phyloP scores from a whole-genome alignment of 345 rosid genomes.

The Atalantia buxifolia region DNA sequence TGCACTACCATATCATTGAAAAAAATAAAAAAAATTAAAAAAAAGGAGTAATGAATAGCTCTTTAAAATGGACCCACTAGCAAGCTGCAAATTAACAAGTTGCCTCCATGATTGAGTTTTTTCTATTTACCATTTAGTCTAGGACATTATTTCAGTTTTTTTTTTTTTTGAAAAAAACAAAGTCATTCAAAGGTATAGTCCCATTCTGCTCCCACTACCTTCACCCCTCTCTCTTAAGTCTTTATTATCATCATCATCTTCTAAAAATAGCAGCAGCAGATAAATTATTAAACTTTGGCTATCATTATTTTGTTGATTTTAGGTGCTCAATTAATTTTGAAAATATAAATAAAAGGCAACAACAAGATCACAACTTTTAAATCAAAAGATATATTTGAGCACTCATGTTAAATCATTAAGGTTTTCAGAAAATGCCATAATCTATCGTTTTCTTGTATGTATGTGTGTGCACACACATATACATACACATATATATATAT shows the following conservation, averaged over 20 bases:
- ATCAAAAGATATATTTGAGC: background rate
- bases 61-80: background rate
- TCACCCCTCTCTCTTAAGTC: background rate
- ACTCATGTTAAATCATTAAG: background rate
- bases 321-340: background rate
- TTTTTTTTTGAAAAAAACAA: background rate
- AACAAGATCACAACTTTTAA: background rate
- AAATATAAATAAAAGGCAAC: background rate
- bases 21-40: background rate
- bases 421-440: background rate
- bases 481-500: too few relatives aligned
- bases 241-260: too few relatives aligned
- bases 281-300: background rate
- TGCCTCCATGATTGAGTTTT: constrained; percentile 3
- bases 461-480: too few relatives aligned
- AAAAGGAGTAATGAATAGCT: background rate
- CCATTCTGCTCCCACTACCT: background rate
- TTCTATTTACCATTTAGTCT: background rate
- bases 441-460: too few relatives aligned
- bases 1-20: background rate
- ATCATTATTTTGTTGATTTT: background rate
- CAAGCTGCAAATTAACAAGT: background rate
- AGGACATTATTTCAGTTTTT: background rate
- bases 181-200: background rate
- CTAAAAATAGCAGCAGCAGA: too few relatives aligned